phyloP scores from a whole-genome alignment of 2,329 filamentous ascomycete species.

The Pseudogymnoascus sp. region DNA sequence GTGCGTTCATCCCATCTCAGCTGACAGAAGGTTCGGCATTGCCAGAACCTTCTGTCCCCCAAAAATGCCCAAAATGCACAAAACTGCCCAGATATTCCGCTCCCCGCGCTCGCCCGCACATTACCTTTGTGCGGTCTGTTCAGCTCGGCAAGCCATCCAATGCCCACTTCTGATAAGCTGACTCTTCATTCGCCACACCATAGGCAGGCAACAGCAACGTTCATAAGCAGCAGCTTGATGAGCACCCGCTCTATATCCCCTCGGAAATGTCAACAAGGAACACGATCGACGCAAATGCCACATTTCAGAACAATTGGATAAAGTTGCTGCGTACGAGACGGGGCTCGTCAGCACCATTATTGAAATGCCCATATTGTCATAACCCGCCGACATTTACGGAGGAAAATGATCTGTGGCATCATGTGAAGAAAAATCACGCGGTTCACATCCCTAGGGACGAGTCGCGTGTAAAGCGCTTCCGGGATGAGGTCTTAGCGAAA shows the following conservation, averaged over 20 bases:
- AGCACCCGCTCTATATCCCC: not conserved
- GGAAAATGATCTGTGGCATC: not conserved
- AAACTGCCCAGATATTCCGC: not conserved
- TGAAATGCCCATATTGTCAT: not conserved
- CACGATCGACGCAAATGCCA: not conserved
- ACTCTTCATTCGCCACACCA: too few relatives aligned
- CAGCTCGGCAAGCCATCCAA: too few relatives aligned
- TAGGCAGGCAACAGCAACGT: not conserved
- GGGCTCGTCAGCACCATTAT: not conserved
- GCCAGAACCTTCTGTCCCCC: not conserved
- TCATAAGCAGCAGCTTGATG: not conserved
- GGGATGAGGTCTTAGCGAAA: slow-evolving; percentile 2
- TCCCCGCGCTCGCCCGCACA: too few relatives aligned
- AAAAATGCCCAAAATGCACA: not conserved
- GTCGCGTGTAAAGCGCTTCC: not conserved
- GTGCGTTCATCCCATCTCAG: not conserved
- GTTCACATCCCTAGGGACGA: not conserved
- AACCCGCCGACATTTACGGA: not conserved
- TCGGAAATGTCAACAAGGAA: not conserved
- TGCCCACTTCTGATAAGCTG: too few relatives aligned
- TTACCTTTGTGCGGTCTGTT: too few relatives aligned
- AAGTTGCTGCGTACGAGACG: not conserved
- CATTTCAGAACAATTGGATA: not conserved
- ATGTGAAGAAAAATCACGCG: not conserved
- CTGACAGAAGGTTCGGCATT: not conserved